Conservation (phyloP, 139 green algal species). For the Picochlorum sp. region DNA sequence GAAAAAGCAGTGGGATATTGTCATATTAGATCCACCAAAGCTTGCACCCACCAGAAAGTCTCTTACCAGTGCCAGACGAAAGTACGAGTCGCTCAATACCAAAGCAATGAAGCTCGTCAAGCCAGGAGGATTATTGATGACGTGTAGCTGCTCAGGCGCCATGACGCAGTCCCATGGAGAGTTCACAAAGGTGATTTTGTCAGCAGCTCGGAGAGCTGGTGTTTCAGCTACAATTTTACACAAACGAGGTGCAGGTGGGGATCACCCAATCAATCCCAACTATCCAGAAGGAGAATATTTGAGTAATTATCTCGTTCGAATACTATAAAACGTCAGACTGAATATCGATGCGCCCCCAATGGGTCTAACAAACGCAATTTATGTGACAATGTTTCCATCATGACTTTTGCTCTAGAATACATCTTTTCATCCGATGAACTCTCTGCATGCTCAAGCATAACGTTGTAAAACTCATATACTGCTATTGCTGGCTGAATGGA, state of each 20-base stretch:
- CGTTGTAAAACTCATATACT: no score
- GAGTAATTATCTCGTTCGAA: constrained; percentile 54
- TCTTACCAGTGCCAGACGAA: constrained; percentile 25
- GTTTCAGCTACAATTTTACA: constrained; percentile 52
- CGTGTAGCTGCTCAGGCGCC: constrained; percentile 84
- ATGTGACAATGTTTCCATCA: constrained; percentile 5
- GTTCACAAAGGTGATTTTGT: constrained; percentile 43
- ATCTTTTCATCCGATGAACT: no score
- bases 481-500: no score
- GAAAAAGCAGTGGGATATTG: constrained; percentile 59
- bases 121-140: constrained; percentile 83
- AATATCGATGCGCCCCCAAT: no score
- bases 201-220: constrained; percentile 21
- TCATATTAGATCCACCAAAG: constrained; percentile 95
- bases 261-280: constrained; percentile 60
- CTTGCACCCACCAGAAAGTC: constrained; percentile 68
- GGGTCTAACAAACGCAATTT: no score
- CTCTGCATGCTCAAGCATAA: no score
- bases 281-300: constrained; percentile 83
- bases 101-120: constrained; percentile 52
- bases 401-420: background rate
- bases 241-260: constrained; percentile 45
- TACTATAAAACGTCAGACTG: constrained; percentile 20
- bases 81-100: constrained; percentile 58
- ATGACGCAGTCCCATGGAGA: constrained; percentile 57